phyloP scores from a whole-genome alignment of 257 asterid species.

The Ligustrum vulgare region DNA sequence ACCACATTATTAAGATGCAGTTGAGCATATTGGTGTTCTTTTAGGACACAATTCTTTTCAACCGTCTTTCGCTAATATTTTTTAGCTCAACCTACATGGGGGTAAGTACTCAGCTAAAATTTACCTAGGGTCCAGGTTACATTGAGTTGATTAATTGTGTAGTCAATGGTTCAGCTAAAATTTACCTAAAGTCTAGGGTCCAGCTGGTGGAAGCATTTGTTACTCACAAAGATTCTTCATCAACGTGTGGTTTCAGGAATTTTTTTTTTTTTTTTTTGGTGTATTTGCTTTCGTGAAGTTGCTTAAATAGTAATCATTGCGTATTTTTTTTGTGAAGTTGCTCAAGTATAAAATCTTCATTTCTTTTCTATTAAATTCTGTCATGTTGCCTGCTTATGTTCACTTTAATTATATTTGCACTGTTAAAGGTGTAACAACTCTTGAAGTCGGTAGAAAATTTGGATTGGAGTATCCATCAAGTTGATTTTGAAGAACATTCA shows the following conservation, averaged over 20 bases:
- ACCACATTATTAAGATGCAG: background rate
- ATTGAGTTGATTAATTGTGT: background rate
- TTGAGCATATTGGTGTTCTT: background rate
- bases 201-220: background rate
- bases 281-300: background rate
- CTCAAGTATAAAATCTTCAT: background rate
- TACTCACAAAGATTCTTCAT: background rate
- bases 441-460: too few species aligned
- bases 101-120: background rate
- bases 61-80: background rate
- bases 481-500: too few species aligned
- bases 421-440: too few species aligned
- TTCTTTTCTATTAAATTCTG: too few species aligned
- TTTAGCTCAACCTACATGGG: slow-evolving; percentile 13
- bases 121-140: background rate
- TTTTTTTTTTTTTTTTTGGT: background rate
- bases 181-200: too few species aligned
- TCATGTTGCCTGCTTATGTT: too few species aligned
- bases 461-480: too few species aligned
- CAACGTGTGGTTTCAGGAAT: background rate
- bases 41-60: background rate
- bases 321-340: background rate
- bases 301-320: background rate
- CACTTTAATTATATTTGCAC: too few species aligned
- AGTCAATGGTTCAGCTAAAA: background rate